Evolutionary conservation across 78 protist species (phyloP).

Genomic region (Speleostelium caveatum): DNA sequence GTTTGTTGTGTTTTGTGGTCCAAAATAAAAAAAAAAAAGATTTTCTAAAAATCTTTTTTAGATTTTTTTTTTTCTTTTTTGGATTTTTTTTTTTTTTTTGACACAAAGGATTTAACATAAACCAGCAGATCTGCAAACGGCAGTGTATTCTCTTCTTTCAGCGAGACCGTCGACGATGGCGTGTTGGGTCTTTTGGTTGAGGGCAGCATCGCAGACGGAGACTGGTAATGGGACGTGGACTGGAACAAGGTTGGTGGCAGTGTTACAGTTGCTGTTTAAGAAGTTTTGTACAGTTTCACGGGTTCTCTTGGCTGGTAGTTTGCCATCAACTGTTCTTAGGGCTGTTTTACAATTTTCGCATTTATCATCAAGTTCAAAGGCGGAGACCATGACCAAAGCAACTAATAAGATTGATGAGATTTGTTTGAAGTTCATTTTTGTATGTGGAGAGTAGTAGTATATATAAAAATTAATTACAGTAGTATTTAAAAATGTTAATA

Average conservation of each 20-base stretch:
- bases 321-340: slow-evolving; percentile 16
- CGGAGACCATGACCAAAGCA: not conserved
- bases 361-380: not conserved
- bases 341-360: slow-evolving; percentile 45
- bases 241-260: slow-evolving; percentile 11
- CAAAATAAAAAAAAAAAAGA: too few species aligned
- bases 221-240: slow-evolving; percentile 17
- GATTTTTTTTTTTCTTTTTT: too few species aligned
- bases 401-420: slow-evolving; percentile 1
- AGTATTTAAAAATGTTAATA: not conserved
- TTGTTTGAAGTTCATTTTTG: not conserved
- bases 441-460: not conserved
- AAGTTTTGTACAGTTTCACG: slow-evolving; percentile 13
- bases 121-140: slow-evolving; percentile 22
- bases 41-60: too few species aligned
- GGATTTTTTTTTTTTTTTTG: too few species aligned
- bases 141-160: slow-evolving; percentile 34
- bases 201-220: slow-evolving; percentile 2
- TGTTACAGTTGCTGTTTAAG: not conserved
- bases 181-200: slow-evolving; percentile 32
- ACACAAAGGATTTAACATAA: slow-evolving; percentile 39
- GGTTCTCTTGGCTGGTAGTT: slow-evolving; percentile 44
- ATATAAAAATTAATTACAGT: not conserved
- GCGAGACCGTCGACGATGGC: slow-evolving; percentile 19
- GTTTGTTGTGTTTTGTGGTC: too few species aligned